Evolutionary conservation across 2,329 filamentous ascomycete genomes (phyloP).

Genomic region (Periconia sp.): DNA sequence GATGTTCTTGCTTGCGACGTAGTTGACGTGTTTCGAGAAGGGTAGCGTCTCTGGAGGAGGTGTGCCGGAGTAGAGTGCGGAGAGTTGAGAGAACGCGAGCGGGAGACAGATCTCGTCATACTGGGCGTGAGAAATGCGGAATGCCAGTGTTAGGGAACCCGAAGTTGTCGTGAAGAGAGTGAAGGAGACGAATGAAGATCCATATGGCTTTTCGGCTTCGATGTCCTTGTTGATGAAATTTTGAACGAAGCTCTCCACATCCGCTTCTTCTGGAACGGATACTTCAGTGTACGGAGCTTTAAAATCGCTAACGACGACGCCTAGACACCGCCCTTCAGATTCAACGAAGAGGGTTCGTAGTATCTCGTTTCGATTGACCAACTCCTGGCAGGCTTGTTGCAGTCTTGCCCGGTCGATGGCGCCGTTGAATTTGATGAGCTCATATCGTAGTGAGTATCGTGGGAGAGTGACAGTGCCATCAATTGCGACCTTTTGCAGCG

Average conservation of each 20-base stretch:
- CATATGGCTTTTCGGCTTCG: slow-evolving; percentile 61
- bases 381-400: slow-evolving; percentile 58
- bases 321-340: slow-evolving; percentile 57
- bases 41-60: slow-evolving; percentile 40
- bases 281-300: slow-evolving; percentile 54
- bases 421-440: slow-evolving; percentile 66
- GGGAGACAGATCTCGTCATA: slow-evolving; percentile 73
- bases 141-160: slow-evolving; percentile 56
- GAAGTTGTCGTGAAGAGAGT: slow-evolving; percentile 65
- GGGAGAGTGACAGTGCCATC: slow-evolving; percentile 63
- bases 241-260: slow-evolving; percentile 59
- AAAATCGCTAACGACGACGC: slow-evolving; percentile 65
- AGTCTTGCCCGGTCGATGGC: slow-evolving; percentile 58
- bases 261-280: slow-evolving; percentile 50
- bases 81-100: slow-evolving; percentile 66
- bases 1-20: slow-evolving; percentile 46
- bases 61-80: slow-evolving; percentile 56
- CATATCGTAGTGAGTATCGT: slow-evolving; percentile 68
- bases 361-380: slow-evolving; percentile 68
- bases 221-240: slow-evolving; percentile 64
- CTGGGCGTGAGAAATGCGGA: slow-evolving; percentile 72
- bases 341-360: slow-evolving; percentile 69
- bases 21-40: slow-evolving; percentile 55
- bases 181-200: slow-evolving; percentile 53
- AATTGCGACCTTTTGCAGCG: slow-evolving; percentile 66